Evolutionary conservation across 129 eudicot species (phyloP).

Genomic region (Flaveria linearis): DNA sequence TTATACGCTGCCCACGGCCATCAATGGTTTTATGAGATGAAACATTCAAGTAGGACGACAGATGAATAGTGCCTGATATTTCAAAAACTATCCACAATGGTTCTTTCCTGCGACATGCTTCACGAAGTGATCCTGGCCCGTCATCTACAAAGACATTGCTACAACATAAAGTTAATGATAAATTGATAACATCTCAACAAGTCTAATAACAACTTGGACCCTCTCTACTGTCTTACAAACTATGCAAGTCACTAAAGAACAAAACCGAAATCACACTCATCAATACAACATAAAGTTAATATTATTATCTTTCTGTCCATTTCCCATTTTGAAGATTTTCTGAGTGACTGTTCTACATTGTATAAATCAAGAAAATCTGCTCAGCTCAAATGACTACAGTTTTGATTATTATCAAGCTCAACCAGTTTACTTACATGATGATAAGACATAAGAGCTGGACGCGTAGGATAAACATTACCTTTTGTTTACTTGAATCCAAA

Average conservation of each 20-base stretch:
- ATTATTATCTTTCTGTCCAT: neutral
- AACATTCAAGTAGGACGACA: conserved; percentile 65
- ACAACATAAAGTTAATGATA: conserved; percentile 7
- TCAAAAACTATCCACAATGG: conserved; percentile 85
- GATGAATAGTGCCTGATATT: conserved; percentile 76
- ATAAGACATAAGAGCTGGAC: neutral
- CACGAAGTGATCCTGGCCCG: conserved; percentile 94
- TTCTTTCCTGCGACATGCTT: conserved; percentile 72
- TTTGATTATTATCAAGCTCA: too few species aligned
- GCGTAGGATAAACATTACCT: neutral
- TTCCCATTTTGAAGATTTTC: neutral
- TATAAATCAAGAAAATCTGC: neutral
- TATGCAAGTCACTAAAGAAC: neutral
- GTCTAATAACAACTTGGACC: too few species aligned
- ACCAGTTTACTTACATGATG: neutral
- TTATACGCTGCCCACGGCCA: conserved; percentile 82
- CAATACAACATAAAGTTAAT: neutral
- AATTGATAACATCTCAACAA: neutral
- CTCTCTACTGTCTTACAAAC: too few species aligned
- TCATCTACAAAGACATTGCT: conserved; percentile 58
- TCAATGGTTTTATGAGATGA: conserved; percentile 88
- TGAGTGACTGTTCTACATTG: neutral
- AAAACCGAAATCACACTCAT: conserved; percentile 18
- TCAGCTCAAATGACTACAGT: too few species aligned
- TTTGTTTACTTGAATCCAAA: neutral